Evolutionary conservation across 805 yeast genomes (phyloP), one percentile per base, ranked within the genome.

Genomic region (Starmera amethionina): DNA sequence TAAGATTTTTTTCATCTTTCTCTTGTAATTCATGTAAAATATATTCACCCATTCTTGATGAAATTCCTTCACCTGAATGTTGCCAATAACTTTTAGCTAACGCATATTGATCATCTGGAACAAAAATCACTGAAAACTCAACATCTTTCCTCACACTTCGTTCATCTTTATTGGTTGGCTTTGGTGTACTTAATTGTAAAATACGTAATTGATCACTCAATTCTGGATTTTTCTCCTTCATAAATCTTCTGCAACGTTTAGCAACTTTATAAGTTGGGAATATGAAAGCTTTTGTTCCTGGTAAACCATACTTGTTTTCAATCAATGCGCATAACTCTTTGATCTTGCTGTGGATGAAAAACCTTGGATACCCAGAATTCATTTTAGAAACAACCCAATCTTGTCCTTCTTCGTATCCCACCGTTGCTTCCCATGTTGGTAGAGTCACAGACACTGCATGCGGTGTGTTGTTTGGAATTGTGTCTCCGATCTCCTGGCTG

Each of bases 381-480:
- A 90, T 83, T 56, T 77, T 76, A 36, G 67, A 62, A 14, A 81
- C 79, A 4, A 88, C 86, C 82, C 87, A 79, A 16, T 73, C 79
- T 52, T 84, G 80, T 15, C 96, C 95, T 59, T 85, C 93, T 57
- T 88, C 96, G 54, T 93, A 93, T 4, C 87, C 96, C 1, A 93
- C 83, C 4, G 83, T 86, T 35, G 95, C 87, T 37, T 77, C 82
- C 98, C 97, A 93, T 0, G 96, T 84, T 8, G 98, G 98, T 30
- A 90, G 69, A 2, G 95, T 84, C 36, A 90, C 97, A 11, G 96
- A 85, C 2, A 90, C 96, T 0, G 97, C 96, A 60, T 93, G 97
- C 3, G 82, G 79, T 0, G 94, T 82, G 57, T 86, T 80, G 44
- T 84, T 81, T 3, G 98, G 97, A 43, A 93, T 89, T 2, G 96